Base-by-base conservation (phyloP, 2,329 filamentous ascomycete genomes). In the Ascocoryne sarcoides region DNA sequence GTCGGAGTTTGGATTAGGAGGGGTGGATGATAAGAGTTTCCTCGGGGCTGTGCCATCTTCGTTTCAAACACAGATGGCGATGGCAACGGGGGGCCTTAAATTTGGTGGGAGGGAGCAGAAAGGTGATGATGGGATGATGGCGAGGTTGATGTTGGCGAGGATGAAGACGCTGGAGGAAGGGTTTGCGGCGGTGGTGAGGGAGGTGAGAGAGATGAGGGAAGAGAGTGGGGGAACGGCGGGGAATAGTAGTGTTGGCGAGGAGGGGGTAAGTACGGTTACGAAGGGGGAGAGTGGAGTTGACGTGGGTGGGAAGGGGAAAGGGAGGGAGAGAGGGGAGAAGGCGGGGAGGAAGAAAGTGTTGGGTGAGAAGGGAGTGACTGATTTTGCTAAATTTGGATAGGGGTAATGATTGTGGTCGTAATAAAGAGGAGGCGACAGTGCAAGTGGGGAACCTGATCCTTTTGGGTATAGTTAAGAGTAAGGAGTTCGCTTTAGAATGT, bases 91-190 rank as follows among this genome's bases (percentile, higher is more conserved):
- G 10, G 76, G 75, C 15, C 62, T 79, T 39, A 73, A 72, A 20
- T 37, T 58, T 59, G 21, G 64, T 40, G 58, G 66, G 40, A 66
- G 59, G 18, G 62, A 63, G 10, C 65, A 65, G 18, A 66, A 67
- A 21, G 41, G 44, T 2, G 52, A 49, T 23, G 82, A 85, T 55
- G 75, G 84, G 30, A 83, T 89, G 73, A 79, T 83, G 56, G 75
- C 81, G 51, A 76, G 86, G 41, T 72, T 95, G 33, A 83, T 95
- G 62, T 68, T 95, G 33, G 86, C 87, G 7, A 72, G 87, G 23
- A 95, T 95, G 87, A 92, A 92, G 60, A 90, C 83, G 5, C 70
- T 96, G 2, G 89, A 96, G 60, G 87, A 94, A 62, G 83, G 88
- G 10, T 90, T 96, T 60, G 75, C 83, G 2, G 86, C 95, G 44